A percentile compares a stretch with the other conserved stretches of the same genome.
phyloP scores from a whole-genome alignment of 1,284 basidiomycete species.

The Veloporphyrellus conicus region DNA sequence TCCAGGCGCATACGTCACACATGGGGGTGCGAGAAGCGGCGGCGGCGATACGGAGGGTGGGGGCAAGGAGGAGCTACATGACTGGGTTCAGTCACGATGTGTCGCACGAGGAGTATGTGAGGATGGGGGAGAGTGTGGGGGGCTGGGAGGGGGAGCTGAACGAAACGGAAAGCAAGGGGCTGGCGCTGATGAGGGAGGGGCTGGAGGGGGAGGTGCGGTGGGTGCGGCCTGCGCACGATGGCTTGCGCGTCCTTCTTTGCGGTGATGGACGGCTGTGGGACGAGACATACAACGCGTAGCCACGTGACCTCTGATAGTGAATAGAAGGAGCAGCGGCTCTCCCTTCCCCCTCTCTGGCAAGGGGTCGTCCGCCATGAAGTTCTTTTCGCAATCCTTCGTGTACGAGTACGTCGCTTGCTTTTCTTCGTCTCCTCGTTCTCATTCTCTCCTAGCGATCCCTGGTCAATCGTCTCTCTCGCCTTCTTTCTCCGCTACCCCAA shows the following conservation, averaged over 20 bases:
- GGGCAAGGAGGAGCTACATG: conserved; percentile 60
- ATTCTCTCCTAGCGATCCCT: conserved; percentile 63
- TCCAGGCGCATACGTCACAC: conserved; percentile 64
- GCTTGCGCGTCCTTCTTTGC: conserved; percentile 48
- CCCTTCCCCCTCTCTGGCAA: background rate
- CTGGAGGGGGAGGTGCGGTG: conserved; percentile 46
- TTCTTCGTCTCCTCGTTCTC: background rate
- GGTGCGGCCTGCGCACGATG: conserved; percentile 70
- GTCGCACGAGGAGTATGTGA: conserved; percentile 63
- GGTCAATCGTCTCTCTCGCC: conserved; percentile 87
- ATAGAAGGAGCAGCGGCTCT: too few species aligned
- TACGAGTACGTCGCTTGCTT: conserved; percentile 59
- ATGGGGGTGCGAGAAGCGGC: conserved; percentile 63
- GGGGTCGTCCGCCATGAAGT: conserved; percentile 57
- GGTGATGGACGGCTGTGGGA: conserved; percentile 44
- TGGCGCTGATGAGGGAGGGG: conserved; percentile 43
- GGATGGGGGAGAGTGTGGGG: conserved; percentile 51
- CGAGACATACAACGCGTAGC: conserved; percentile 43
- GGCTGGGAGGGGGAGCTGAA: conserved; percentile 28
- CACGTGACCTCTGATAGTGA: conserved; percentile 14
- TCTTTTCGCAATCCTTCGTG: conserved; percentile 74
- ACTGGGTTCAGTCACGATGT: conserved; percentile 70
- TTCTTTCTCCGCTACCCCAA: conserved; percentile 97
- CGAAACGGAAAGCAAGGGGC: conserved; percentile 39
- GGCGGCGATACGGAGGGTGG: conserved; percentile 48